Conservation (phyloP, 2,329 filamentous ascomycete species). For the Davidsoniella australis region DNA sequence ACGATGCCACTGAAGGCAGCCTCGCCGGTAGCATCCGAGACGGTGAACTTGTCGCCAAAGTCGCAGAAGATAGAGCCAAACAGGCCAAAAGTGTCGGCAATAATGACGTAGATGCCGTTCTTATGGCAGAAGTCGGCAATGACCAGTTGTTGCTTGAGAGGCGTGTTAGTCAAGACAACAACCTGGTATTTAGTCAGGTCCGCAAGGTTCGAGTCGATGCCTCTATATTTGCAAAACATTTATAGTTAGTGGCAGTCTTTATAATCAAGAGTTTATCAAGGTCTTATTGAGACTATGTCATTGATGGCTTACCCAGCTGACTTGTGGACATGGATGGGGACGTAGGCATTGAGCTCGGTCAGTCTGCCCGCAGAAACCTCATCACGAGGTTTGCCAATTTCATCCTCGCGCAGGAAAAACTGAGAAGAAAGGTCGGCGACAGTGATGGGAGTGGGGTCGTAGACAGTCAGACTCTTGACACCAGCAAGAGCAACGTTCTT, state of each 20-base stretch:
- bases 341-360: conserved; percentile 91
- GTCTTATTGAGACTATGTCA: no score
- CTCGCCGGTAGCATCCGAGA: conserved; percentile 81
- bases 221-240: conserved; percentile 19
- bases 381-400: conserved; percentile 85
- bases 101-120: conserved; percentile 80
- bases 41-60: conserved; percentile 85
- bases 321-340: conserved; percentile 65
- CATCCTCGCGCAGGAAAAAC: conserved; percentile 80
- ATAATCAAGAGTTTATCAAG: no score
- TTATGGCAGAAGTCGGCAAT: conserved; percentile 89
- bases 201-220: conserved; percentile 57
- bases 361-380: conserved; percentile 74
- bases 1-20: conserved; percentile 76
- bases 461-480: conserved; percentile 89
- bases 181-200: conserved; percentile 85
- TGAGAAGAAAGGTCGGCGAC: conserved; percentile 88
- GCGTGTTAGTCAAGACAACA: conserved; percentile 73
- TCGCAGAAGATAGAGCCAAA: conserved; percentile 96
- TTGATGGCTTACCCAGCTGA: conserved; percentile 29
- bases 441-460: conserved; percentile 70
- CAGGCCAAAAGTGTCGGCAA: conserved; percentile 78
- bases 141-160: conserved; percentile 60
- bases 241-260: no score
- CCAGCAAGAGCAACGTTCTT: conserved; percentile 97